A percentile compares a stretch with the other conserved stretches of the same genome.
These are phyloP conservation scores for Excoecaria cochinchinensis DNA, from an alignment of 345 rosid genomes.

Conservation along the genomic window DNA sequence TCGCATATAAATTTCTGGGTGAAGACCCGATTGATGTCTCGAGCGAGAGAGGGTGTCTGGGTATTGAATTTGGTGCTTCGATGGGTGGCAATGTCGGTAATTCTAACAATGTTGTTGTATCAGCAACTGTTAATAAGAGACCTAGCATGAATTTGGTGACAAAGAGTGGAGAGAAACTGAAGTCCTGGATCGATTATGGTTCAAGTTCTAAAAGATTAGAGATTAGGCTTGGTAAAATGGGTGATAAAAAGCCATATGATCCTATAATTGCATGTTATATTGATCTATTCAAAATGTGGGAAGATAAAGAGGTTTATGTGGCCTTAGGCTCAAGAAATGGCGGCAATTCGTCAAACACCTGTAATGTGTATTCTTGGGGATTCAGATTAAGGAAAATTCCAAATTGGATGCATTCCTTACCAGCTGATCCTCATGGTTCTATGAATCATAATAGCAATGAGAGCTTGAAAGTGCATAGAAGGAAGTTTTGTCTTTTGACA, in stretches of 20 bases:
- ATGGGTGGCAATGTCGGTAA: conserved; percentile 34
- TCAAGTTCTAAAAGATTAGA: conserved; percentile 45
- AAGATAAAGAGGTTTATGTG: conserved; percentile 34
- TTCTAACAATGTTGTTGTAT: conserved; percentile 32
- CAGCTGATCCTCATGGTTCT: conserved; percentile 34
- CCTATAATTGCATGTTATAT: conserved; percentile 35
- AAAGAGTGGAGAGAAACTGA: conserved; percentile 43
- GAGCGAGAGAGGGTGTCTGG: conserved; percentile 32
- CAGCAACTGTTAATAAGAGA: conserved; percentile 30
- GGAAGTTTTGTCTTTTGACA: conserved; percentile 32
- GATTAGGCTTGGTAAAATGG: conserved; percentile 43
- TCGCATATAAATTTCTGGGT: conserved; percentile 30
- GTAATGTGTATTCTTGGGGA: conserved; percentile 48
- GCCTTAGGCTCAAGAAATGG: conserved; percentile 40
- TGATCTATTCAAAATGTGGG: conserved; percentile 46
- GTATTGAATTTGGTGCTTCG: conserved; percentile 43
- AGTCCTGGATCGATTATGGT: conserved; percentile 58
- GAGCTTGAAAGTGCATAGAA: conserved; percentile 16
- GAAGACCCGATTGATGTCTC: conserved; percentile 28
- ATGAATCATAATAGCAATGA: conserved; percentile 7
- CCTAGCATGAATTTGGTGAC: conserved; percentile 27
- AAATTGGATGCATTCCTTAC: conserved; percentile 49
- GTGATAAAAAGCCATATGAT: conserved; percentile 36
- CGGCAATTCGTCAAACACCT: conserved; percentile 24
- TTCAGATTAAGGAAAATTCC: conserved; percentile 37